Conservation (phyloP, 179 eudicot species). For the Corrigiola litoralis region DNA sequence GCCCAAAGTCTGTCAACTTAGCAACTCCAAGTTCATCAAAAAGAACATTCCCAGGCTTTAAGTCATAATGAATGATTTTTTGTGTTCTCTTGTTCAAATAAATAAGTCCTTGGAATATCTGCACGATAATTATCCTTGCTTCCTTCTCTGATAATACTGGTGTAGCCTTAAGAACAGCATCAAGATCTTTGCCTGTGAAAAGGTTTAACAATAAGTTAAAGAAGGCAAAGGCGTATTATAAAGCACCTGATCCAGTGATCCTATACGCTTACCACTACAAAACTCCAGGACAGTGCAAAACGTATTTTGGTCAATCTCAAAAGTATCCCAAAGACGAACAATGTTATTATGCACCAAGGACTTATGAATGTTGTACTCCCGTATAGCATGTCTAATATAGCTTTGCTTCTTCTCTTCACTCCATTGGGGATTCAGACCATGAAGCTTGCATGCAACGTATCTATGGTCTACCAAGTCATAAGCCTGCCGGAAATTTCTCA, state of each 20-base stretch:
- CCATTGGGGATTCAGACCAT: slow-evolving; percentile 95
- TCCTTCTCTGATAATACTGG: slow-evolving; percentile 92
- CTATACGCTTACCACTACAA: slow-evolving; percentile 70
- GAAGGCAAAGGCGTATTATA: neutral
- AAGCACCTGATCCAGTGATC: neutral
- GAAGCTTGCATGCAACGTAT: slow-evolving; percentile 98
- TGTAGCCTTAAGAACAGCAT: slow-evolving; percentile 89
- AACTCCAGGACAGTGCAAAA: slow-evolving; percentile 94
- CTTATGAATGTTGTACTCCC: slow-evolving; percentile 98
- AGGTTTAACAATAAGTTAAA: neutral
- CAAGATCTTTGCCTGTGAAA: slow-evolving; percentile 92
- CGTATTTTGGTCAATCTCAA: slow-evolving; percentile 95
- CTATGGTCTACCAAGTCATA: slow-evolving; percentile 96
- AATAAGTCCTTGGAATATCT: slow-evolving; percentile 93
- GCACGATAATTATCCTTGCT: slow-evolving; percentile 91
- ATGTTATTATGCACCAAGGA: slow-evolving; percentile 87
- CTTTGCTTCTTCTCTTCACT: slow-evolving; percentile 99
- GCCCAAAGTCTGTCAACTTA: slow-evolving; percentile 94
- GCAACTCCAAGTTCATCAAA: slow-evolving; percentile 95
- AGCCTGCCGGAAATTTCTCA: slow-evolving; percentile 63
- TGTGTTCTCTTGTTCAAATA: slow-evolving; percentile 90
- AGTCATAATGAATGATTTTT: slow-evolving; percentile 90
- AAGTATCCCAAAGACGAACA: slow-evolving; percentile 98
- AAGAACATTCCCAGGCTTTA: slow-evolving; percentile 97
- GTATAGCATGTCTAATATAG: slow-evolving; percentile 91